These are phyloP conservation scores for Botrytis cinerea DNA, from an alignment of 2,329 filamentous ascomycete species.

Conservation along the genomic window DNA sequence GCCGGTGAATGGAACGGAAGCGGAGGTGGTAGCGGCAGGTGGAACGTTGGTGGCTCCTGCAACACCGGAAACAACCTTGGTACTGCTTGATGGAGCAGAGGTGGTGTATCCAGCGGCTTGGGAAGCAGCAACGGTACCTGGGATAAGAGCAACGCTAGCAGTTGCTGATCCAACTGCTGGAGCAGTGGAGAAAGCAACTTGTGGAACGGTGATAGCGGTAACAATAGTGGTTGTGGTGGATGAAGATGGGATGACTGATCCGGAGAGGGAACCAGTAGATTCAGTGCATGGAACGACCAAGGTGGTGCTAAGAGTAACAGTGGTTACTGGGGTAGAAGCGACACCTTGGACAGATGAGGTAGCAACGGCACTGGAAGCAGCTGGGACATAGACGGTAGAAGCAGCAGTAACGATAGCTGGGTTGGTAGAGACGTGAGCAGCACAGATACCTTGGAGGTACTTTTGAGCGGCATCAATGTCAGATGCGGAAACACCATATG, in stretches of 20 bases:
- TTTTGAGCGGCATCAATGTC: slow-evolving; percentile 71
- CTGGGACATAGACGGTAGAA: slow-evolving; percentile 58
- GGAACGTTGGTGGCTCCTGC: slow-evolving; percentile 33
- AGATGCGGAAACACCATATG: slow-evolving; percentile 67
- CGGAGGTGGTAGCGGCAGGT: slow-evolving; percentile 36
- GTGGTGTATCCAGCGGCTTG: slow-evolving; percentile 31
- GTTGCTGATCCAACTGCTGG: slow-evolving; percentile 24
- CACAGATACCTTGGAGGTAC: slow-evolving; percentile 92
- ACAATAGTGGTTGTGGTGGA: slow-evolving; percentile 51
- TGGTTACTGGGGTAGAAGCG: slow-evolving; percentile 49
- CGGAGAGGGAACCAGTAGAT: slow-evolving; percentile 41
- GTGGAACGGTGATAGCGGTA: slow-evolving; percentile 54
- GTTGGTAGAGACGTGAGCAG: slow-evolving; percentile 70
- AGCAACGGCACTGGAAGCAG: slow-evolving; percentile 44
- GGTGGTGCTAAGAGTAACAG: slow-evolving; percentile 52
- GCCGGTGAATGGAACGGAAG: slow-evolving; percentile 43
- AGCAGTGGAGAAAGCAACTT: slow-evolving; percentile 50
- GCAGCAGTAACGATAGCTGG: slow-evolving; percentile 82
- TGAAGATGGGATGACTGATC: slow-evolving; percentile 52
- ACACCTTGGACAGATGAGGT: slow-evolving; percentile 23
- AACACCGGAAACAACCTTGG: slow-evolving; percentile 10
- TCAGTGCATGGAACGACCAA: slow-evolving; percentile 54
- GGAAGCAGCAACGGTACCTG: slow-evolving; percentile 38
- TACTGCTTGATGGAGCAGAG: slow-evolving; percentile 27
- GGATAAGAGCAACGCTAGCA: slow-evolving; percentile 43